A percentile compares a stretch with the other conserved stretches of the same genome.
These are phyloP conservation scores for Eimeria necatrix DNA, from an alignment of 169 alveolate genomes.

Conservation along the genomic window DNA sequence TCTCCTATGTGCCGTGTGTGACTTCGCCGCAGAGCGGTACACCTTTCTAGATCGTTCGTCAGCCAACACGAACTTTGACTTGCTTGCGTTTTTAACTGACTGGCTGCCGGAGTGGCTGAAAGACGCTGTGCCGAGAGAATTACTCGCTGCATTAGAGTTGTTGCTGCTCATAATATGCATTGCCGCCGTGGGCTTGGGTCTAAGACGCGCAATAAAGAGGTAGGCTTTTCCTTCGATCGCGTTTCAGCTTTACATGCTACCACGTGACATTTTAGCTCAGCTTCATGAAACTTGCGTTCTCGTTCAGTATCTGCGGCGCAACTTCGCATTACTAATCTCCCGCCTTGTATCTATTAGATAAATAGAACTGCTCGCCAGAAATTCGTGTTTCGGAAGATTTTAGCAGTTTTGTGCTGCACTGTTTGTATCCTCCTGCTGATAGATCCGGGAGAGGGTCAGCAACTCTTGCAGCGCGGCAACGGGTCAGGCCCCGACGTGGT, in stretches of 20 bases:
- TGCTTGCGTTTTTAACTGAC: constrained; percentile 64
- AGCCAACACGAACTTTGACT: constrained; percentile 53
- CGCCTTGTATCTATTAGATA: too few relatives aligned
- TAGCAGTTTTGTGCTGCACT: too few relatives aligned
- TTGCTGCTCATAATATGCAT: constrained; percentile 21
- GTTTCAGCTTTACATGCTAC: neutral
- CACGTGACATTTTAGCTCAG: too few relatives aligned
- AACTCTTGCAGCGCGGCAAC: too few relatives aligned
- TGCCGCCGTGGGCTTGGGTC: neutral
- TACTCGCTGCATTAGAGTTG: constrained; percentile 62
- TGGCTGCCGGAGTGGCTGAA: constrained; percentile 78
- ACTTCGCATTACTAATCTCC: too few relatives aligned
- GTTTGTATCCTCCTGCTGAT: too few relatives aligned
- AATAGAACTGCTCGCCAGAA: too few relatives aligned
- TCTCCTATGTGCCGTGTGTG: constrained; percentile 35
- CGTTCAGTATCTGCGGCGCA: too few relatives aligned
- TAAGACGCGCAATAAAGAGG: constrained; percentile 35
- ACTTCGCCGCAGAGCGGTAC: constrained; percentile 44
- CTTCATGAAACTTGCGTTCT: too few relatives aligned
- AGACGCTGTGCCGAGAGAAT: constrained; percentile 63
- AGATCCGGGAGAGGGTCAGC: too few relatives aligned
- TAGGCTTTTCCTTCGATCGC: neutral
- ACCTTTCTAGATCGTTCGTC: constrained; percentile 51
- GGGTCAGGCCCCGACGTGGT: too few relatives aligned
- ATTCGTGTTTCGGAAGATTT: too few relatives aligned